These are phyloP conservation scores for Botrytis fragariae DNA, from an alignment of 2,329 filamentous ascomycete genomes.

Conservation along the genomic window DNA sequence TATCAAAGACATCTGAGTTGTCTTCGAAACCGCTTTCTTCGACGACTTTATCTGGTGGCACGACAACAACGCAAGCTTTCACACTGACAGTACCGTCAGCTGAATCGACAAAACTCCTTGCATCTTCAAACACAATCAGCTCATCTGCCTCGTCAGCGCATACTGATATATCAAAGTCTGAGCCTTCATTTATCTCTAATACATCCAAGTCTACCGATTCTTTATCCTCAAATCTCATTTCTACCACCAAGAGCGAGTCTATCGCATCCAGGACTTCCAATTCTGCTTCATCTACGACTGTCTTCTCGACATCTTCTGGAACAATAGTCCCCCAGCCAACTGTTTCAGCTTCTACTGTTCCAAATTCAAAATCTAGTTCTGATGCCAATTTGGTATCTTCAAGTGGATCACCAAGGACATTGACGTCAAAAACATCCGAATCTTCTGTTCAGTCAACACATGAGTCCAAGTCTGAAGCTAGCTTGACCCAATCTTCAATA, in stretches of 20 bases:
- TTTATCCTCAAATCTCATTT: neutral
- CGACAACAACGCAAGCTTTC: conserved; percentile 8
- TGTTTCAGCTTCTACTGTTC: neutral
- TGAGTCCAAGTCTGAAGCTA: neutral
- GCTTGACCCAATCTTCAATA: neutral
- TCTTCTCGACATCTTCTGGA: neutral
- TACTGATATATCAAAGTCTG: neutral
- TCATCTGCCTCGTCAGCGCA: neutral
- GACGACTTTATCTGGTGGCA: conserved; percentile 4
- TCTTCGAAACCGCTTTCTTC: neutral
- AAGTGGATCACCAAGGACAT: neutral
- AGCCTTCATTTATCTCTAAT: neutral
- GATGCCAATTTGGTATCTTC: neutral
- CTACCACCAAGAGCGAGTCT: neutral
- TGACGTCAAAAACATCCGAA: conserved; percentile 1
- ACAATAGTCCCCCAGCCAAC: neutral
- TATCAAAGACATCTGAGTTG: neutral
- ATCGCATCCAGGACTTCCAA: neutral
- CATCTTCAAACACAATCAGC: neutral
- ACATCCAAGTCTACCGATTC: neutral
- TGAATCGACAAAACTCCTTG: neutral
- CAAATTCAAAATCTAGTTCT: neutral
- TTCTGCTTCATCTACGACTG: neutral
- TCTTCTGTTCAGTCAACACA: neutral
- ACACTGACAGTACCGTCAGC: conserved; percentile 2